phyloP scores from a whole-genome alignment of 75 land plant species.

The Sequoia sempervirens region DNA sequence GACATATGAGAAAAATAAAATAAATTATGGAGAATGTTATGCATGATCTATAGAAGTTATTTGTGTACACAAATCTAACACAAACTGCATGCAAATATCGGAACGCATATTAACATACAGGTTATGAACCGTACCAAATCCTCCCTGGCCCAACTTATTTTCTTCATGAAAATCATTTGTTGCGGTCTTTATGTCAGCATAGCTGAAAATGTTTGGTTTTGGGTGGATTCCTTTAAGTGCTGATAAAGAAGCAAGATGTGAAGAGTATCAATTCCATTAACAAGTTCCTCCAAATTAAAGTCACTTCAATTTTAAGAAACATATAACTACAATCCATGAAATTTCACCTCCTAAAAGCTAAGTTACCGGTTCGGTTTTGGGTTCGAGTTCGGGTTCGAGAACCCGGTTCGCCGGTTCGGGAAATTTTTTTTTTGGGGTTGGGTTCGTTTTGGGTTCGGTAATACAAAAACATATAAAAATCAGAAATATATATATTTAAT shows the following conservation, averaged over 20 bases:
- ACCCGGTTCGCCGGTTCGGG: too few species aligned
- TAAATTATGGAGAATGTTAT: not conserved
- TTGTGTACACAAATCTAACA: not conserved
- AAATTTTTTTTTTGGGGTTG: too few species aligned
- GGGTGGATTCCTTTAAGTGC: slow-evolving; percentile 25
- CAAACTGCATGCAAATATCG: not conserved
- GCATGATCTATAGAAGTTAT: not conserved
- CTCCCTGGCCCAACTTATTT: slow-evolving; percentile 27
- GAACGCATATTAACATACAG: not conserved
- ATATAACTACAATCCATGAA: not conserved
- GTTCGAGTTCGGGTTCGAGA: too few species aligned
- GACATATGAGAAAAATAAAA: not conserved
- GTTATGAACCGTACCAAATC: slow-evolving; percentile 28
- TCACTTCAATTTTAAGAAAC: not conserved
- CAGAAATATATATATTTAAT: too few species aligned
- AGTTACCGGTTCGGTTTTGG: too few species aligned
- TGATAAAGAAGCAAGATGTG: slow-evolving; percentile 10
- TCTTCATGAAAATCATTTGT: slow-evolving; percentile 20
- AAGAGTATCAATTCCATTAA: not conserved
- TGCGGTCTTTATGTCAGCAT: slow-evolving; percentile 21
- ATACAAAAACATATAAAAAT: too few species aligned
- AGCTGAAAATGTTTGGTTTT: slow-evolving; percentile 35
- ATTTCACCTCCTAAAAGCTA: not conserved
- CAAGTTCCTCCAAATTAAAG: not conserved
- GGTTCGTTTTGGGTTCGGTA: too few species aligned